phyloP scores from a whole-genome alignment of 2,329 filamentous ascomycete species.

The Monilinia polystroma region DNA sequence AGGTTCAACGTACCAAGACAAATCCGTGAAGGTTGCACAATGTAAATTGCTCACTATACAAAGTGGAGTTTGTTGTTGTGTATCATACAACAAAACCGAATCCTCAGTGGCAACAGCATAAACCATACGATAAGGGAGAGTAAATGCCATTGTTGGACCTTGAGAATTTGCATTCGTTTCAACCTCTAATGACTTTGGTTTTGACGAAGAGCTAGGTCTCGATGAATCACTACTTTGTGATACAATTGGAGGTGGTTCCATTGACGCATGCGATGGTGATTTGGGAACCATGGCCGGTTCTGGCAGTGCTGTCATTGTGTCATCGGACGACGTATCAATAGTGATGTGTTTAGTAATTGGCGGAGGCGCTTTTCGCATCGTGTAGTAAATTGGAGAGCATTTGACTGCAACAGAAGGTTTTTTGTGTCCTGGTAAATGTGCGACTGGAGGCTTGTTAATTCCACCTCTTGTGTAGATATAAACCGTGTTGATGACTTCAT shows the following conservation, averaged over 20 bases:
- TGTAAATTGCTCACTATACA: slow-evolving; percentile 96
- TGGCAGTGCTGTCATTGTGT: slow-evolving; percentile 77
- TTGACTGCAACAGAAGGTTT: slow-evolving; percentile 95
- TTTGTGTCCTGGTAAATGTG: slow-evolving; percentile 94
- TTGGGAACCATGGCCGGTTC: slow-evolving; percentile 65
- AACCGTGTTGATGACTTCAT: slow-evolving; percentile 93
- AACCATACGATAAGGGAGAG: slow-evolving; percentile 86
- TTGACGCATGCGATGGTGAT: slow-evolving; percentile 60
- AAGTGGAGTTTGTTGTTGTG: slow-evolving; percentile 89
- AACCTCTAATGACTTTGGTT: slow-evolving; percentile 40
- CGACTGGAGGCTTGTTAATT: slow-evolving; percentile 93
- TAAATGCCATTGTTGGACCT: slow-evolving; percentile 70
- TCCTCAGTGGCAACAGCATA: slow-evolving; percentile 98
- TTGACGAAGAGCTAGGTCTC: slow-evolving; percentile 46
- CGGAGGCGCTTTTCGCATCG: slow-evolving; percentile 65
- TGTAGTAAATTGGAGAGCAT: slow-evolving; percentile 89
- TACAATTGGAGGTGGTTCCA: slow-evolving; percentile 74
- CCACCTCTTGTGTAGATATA: slow-evolving; percentile 97
- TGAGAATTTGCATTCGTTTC: slow-evolving; percentile 53
- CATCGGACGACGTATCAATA: slow-evolving; percentile 91
- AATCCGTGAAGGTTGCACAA: slow-evolving; percentile 94
- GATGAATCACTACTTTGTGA: slow-evolving; percentile 49
- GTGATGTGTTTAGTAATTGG: slow-evolving; percentile 86
- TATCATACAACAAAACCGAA: slow-evolving; percentile 92
- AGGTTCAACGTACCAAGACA: slow-evolving; percentile 75